phyloP scores from a whole-genome alignment of 2,329 filamentous ascomycete species.

The Phyllosticta citriasiana region DNA sequence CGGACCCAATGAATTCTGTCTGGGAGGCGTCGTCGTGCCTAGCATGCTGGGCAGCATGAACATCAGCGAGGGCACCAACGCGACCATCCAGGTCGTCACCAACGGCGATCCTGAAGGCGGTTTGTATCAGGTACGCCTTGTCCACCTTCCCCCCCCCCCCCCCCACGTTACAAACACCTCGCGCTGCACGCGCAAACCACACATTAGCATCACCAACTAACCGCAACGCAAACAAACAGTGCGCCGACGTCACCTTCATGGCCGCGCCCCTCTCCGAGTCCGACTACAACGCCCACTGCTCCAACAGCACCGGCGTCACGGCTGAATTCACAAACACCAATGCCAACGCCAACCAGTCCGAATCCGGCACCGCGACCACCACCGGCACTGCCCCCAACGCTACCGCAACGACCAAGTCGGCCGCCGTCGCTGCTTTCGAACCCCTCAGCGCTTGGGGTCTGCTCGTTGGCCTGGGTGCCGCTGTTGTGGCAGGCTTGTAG shows the following conservation, averaged over 20 bases:
- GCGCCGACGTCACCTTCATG: conserved; percentile 63
- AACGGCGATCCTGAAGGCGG: conserved; percentile 48
- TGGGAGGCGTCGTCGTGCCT: conserved; percentile 50
- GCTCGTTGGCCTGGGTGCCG: not conserved
- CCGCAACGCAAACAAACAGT: conserved; percentile 34
- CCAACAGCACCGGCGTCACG: conserved; percentile 44
- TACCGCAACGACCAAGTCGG: not conserved
- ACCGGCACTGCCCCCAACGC: conserved; percentile 1
- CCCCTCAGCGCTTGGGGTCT: not conserved
- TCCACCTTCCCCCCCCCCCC: conserved; percentile 1
- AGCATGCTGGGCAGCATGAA: conserved; percentile 27
- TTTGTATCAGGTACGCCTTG: conserved; percentile 49
- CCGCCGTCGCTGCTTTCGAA: not conserved
- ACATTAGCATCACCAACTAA: not conserved
- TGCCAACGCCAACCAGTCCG: conserved; percentile 37
- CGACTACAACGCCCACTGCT: conserved; percentile 41
- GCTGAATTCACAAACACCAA: conserved; percentile 31
- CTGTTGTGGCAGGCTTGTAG: not conserved
- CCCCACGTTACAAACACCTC: not conserved
- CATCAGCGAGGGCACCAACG: conserved; percentile 51
- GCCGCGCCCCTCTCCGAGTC: conserved; percentile 38
- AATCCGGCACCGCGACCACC: conserved; percentile 9
- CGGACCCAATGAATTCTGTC: conserved; percentile 55
- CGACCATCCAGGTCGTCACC: conserved; percentile 60
- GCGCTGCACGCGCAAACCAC: no score